phyloP scores from a whole-genome alignment of 75 land plant species.

The Adiantum capillusveneris region DNA sequence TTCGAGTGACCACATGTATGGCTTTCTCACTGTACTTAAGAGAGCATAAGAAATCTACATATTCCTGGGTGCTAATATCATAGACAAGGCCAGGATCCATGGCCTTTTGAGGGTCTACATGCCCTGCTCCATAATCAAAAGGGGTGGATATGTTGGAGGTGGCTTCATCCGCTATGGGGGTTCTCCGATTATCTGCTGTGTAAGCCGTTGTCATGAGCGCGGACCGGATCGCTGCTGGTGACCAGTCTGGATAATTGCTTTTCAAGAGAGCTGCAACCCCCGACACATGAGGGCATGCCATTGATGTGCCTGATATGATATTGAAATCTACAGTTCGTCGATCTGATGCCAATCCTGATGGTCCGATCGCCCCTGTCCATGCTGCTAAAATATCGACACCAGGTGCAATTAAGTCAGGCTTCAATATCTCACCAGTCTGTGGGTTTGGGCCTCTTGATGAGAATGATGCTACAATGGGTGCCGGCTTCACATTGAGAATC shows the following conservation, averaged over 20 bases:
- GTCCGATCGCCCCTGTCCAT: conserved; percentile 53
- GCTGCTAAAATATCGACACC: conserved; percentile 85
- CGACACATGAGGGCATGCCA: conserved; percentile 90
- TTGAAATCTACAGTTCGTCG: conserved; percentile 48
- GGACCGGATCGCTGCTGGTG: conserved; percentile 71
- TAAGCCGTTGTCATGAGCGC: conserved; percentile 95
- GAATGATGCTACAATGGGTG: conserved; percentile 76
- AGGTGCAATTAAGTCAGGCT: conserved; percentile 81
- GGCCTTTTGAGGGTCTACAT: conserved; percentile 37
- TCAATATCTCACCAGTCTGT: conserved; percentile 44
- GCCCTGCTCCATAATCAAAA: conserved; percentile 66
- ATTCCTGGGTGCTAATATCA: conserved; percentile 47
- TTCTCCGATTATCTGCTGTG: conserved; percentile 28
- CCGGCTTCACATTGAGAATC: conserved; percentile 57
- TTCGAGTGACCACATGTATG: no score
- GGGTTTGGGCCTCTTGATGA: conserved; percentile 75
- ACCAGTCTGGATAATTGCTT: conserved; percentile 68
- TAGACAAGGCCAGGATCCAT: conserved; percentile 77
- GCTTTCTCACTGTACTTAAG: conserved; percentile 35
- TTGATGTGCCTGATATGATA: conserved; percentile 85
- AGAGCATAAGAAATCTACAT: conserved; percentile 66
- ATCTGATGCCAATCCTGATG: conserved; percentile 48
- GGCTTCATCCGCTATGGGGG: conserved; percentile 37
- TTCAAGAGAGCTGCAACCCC: conserved; percentile 73
- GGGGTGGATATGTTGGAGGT: conserved; percentile 51